These are phyloP conservation scores for Xylaria venustula DNA, from an alignment of 495 filamentous ascomycete genomes.

Conservation along the genomic window DNA sequence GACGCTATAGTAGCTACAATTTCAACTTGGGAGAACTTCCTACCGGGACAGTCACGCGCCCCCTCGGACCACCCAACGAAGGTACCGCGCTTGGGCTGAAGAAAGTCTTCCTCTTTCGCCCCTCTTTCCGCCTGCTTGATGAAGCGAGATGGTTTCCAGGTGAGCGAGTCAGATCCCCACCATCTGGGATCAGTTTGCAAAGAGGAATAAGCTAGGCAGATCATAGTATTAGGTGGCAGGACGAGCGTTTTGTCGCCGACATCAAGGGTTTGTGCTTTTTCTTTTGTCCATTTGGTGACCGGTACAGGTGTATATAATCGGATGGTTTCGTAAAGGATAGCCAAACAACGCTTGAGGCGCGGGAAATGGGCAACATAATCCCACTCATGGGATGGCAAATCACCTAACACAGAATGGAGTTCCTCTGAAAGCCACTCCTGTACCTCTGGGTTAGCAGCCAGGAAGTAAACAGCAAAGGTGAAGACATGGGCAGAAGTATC, in stretches of 20 bases:
- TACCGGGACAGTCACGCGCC: conserved; percentile 44
- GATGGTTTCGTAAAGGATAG: conserved; percentile 53
- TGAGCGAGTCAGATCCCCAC: conserved; percentile 28
- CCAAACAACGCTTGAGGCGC: conserved; percentile 41
- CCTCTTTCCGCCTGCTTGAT: conserved; percentile 6
- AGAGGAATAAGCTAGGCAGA: conserved; percentile 5
- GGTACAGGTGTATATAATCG: conserved; percentile 48
- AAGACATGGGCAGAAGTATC: conserved; percentile 56
- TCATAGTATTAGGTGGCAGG: conserved; percentile 19
- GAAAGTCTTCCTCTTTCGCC: conserved; percentile 22
- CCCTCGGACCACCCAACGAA: conserved; percentile 51
- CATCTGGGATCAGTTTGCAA: conserved; percentile 23
- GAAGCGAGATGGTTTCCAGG: conserved; percentile 33
- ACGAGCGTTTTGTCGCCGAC: conserved; percentile 17
- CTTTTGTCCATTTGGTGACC: conserved; percentile 37
- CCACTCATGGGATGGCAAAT: conserved; percentile 32
- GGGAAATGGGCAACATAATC: conserved; percentile 43
- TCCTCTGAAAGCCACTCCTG: conserved; percentile 40
- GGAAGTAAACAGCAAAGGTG: conserved; percentile 46
- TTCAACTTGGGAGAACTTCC: conserved; percentile 52
- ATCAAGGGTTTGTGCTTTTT: conserved; percentile 18
- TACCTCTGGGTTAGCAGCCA: conserved; percentile 47
- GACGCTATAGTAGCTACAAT: conserved; percentile 47
- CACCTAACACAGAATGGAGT: conserved; percentile 20
- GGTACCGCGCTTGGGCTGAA: conserved; percentile 32